Percentiles rank a stretch among this genome's conserved stretches.
phyloP scores from a whole-genome alignment of 148 eudicot species.

The Heliamphora exappendiculata region DNA sequence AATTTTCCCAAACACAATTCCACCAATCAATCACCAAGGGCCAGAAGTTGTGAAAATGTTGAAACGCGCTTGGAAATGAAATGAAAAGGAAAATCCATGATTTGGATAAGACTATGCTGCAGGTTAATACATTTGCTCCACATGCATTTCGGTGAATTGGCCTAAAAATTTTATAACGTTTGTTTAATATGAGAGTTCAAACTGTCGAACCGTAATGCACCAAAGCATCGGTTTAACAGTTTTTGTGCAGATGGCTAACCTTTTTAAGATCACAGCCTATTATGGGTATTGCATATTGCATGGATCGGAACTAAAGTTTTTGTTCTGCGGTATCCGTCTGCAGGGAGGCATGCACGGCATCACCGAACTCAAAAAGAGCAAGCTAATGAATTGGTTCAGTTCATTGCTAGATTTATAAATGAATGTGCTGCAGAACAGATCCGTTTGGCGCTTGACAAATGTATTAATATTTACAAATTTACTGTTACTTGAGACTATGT shows the following conservation, averaged over 20 bases:
- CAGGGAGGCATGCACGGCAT: constrained; percentile 73
- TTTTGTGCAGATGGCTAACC: background rate
- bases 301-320: background rate
- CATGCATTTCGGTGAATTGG: background rate
- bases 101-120: background rate
- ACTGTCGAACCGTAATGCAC: no score
- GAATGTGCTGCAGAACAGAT: constrained; percentile 75
- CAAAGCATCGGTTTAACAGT: background rate
- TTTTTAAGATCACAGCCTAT: background rate
- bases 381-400: constrained; percentile 35
- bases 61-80: background rate
- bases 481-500: background rate
- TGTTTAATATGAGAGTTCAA: no score
- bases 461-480: constrained; percentile 39
- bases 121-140: background rate
- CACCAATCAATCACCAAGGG: background rate
- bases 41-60: background rate
- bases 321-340: background rate
- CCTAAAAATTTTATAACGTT: background rate
- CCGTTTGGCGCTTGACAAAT: constrained; percentile 76
- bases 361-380: constrained; percentile 48
- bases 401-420: constrained; percentile 54
- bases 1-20: background rate
- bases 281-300: background rate
- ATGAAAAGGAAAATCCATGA: background rate